Evolutionary conservation across 1,139 yeast genomes (phyloP).

Genomic region (Pneumocystis sp.): DNA sequence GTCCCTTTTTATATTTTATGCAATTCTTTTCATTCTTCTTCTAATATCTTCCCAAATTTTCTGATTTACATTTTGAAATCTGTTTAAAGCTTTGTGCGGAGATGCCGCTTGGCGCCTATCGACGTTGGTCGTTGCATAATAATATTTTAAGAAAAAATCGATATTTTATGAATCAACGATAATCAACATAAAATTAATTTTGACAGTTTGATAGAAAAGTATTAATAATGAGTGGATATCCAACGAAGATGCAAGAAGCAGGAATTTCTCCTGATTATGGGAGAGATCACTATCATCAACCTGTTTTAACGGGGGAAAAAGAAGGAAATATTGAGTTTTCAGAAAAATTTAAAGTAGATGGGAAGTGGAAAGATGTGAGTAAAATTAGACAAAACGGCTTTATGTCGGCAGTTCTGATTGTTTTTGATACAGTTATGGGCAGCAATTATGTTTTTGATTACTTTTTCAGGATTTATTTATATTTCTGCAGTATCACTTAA

Average conservation of each 20-base stretch:
- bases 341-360: neutral
- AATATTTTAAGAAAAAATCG: neutral
- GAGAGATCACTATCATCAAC: neutral
- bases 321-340: neutral
- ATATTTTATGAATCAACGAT: neutral
- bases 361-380: neutral
- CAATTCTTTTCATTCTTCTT: neutral
- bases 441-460: slow-evolving; percentile 44
- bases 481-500: slow-evolving; percentile 55
- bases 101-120: neutral
- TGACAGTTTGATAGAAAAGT: neutral
- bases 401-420: neutral
- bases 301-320: neutral
- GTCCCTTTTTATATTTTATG: neutral
- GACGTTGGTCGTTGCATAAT: neutral
- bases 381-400: neutral
- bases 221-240: neutral
- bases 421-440: slow-evolving; percentile 36
- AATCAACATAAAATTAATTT: neutral
- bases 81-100: neutral
- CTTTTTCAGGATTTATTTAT: slow-evolving; percentile 55
- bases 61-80: neutral
- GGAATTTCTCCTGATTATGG: neutral
- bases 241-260: neutral
- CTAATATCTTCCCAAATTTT: neutral